Percentiles rank a stretch among this genome's conserved stretches.
phyloP scores from a whole-genome alignment of 2,329 filamentous ascomycete species.

The Cladosporium phlei region DNA sequence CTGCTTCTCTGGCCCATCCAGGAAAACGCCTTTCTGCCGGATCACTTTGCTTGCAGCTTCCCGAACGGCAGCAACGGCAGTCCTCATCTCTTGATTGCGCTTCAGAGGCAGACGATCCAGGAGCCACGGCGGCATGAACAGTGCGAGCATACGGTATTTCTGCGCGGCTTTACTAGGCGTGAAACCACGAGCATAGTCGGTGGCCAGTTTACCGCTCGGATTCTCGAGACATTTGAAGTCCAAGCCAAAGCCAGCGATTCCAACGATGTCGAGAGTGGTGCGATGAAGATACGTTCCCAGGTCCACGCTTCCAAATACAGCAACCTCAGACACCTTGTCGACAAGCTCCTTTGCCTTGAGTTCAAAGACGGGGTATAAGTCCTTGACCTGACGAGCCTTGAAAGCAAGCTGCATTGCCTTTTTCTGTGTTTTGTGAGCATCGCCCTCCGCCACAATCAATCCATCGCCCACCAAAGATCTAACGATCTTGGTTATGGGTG shows the following conservation, averaged over 20 bases:
- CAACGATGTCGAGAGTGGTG: conserved; percentile 55
- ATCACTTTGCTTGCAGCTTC: background rate
- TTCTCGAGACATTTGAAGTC: conserved; percentile 51
- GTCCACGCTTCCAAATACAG: background rate
- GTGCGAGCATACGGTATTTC: conserved; percentile 7
- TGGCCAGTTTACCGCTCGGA: conserved; percentile 39
- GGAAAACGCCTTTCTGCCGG: conserved; percentile 29
- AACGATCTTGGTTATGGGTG: conserved; percentile 4
- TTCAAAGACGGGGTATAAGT: conserved; percentile 83
- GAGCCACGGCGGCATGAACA: conserved; percentile 21
- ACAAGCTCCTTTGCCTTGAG: conserved; percentile 44
- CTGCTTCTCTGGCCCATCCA: conserved; percentile 38
- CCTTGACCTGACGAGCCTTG: conserved; percentile 77
- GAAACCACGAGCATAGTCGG: conserved; percentile 39
- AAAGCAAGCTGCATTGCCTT: conserved; percentile 79
- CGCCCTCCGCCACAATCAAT: conserved; percentile 12
- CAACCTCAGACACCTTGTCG: background rate
- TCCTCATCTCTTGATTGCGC: conserved; percentile 33
- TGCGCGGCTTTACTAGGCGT: background rate
- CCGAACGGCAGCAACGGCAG: background rate
- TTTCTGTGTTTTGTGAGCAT: conserved; percentile 49
- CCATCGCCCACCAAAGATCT: conserved; percentile 13
- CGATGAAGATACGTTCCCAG: conserved; percentile 44
- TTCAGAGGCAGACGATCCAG: conserved; percentile 45
- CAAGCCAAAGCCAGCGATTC: conserved; percentile 52